These are phyloP conservation scores for Plasmodium inui DNA, from an alignment of 169 alveolate genomes.

Conservation along the genomic window DNA sequence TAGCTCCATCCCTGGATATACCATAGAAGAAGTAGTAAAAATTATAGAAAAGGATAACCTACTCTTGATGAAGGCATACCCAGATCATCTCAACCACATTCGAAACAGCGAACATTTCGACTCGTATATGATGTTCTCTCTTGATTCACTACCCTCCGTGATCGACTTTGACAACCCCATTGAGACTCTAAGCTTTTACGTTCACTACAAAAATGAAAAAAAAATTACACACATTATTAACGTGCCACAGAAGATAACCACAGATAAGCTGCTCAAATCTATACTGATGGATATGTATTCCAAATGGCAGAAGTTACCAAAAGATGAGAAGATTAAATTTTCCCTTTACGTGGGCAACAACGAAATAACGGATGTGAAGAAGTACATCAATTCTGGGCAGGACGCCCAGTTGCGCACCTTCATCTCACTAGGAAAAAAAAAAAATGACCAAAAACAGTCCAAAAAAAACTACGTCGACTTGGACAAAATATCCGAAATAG, in stretches of 20 bases:
- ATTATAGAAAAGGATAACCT: constrained; percentile 9
- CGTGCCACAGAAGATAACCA: constrained; percentile 51
- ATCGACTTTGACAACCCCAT: constrained; percentile 50
- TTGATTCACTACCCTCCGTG: constrained; percentile 43
- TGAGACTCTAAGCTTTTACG: constrained; percentile 47
- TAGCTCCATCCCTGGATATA: constrained; percentile 45
- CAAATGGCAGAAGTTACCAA: constrained; percentile 55
- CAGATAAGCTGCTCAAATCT: constrained; percentile 35
- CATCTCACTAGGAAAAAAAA: neutral
- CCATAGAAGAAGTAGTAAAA: constrained; percentile 50
- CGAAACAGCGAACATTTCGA: constrained; percentile 25
- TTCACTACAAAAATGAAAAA: constrained; percentile 45
- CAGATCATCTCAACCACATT: constrained; percentile 32
- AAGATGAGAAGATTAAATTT: constrained; percentile 61
- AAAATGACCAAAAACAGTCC: neutral
- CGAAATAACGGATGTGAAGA: constrained; percentile 26
- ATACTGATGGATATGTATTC: constrained; percentile 44
- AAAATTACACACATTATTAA: constrained; percentile 57
- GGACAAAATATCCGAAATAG: constrained; percentile 35
- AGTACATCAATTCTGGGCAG: constrained; percentile 29
- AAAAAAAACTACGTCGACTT: constrained; percentile 25
- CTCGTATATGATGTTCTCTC: constrained; percentile 10
- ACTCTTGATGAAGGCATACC: constrained; percentile 52
- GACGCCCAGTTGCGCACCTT: constrained; percentile 57
- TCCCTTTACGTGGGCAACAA: constrained; percentile 8